These are phyloP conservation scores for Candida glaebosa DNA, from an alignment of 805 yeast genomes.

Conservation along the genomic window DNA sequence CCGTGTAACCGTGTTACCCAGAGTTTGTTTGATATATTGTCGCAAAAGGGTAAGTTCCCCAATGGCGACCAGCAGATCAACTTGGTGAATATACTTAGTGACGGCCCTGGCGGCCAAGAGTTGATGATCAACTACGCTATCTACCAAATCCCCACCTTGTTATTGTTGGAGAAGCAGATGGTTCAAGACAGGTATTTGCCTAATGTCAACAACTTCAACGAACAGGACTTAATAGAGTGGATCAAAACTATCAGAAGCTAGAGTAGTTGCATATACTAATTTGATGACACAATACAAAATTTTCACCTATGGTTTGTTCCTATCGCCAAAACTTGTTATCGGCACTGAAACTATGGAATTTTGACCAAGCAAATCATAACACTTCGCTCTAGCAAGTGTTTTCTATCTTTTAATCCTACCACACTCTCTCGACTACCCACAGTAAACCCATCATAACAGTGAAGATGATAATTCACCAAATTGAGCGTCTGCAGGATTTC, in stretches of 20 bases:
- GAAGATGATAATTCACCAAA: no score
- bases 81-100: slow-evolving; percentile 70
- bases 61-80: slow-evolving; percentile 41
- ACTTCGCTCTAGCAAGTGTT: no score
- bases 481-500: no score
- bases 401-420: no score
- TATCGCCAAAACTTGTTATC: no score
- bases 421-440: no score
- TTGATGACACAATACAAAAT: no score
- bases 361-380: no score
- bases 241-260: slow-evolving; percentile 16
- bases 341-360: no score
- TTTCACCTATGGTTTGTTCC: no score
- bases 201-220: slow-evolving; percentile 18
- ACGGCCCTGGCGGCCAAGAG: slow-evolving; percentile 59
- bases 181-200: slow-evolving; percentile 37
- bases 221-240: slow-evolving; percentile 30
- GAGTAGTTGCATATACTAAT: no score
- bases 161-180: slow-evolving; percentile 63
- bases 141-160: slow-evolving; percentile 57
- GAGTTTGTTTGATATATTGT: slow-evolving; percentile 41
- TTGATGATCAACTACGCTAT: slow-evolving; percentile 55
- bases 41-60: slow-evolving; percentile 22
- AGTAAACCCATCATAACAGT: no score
- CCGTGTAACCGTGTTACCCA: slow-evolving; percentile 61